Percentiles rank a stretch among this genome's conserved stretches.
phyloP scores from a whole-genome alignment of 805 yeast species.

The Saccharomycopsis sp. region DNA sequence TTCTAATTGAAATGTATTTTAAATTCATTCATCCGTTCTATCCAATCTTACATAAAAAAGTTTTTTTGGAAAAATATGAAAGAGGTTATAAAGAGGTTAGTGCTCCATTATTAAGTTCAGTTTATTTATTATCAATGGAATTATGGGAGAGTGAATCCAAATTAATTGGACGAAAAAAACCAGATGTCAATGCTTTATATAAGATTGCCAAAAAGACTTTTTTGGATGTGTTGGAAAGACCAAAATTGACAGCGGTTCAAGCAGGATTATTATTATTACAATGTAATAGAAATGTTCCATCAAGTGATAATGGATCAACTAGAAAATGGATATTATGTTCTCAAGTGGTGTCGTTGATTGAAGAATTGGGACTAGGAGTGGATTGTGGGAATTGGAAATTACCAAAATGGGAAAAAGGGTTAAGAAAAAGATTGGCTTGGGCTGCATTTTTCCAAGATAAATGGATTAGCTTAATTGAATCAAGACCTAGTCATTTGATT shows the following conservation, averaged over 20 bases:
- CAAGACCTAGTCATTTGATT: slow-evolving; percentile 75
- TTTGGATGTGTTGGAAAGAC: slow-evolving; percentile 67
- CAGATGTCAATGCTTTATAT: slow-evolving; percentile 61
- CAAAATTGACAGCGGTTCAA: slow-evolving; percentile 85
- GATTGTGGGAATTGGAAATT: slow-evolving; percentile 86
- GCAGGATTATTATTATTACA: slow-evolving; percentile 76
- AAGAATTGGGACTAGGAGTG: slow-evolving; percentile 84
- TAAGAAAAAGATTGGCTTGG: slow-evolving; percentile 87
- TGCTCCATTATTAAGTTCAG: slow-evolving; percentile 86
- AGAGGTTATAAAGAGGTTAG: slow-evolving; percentile 87
- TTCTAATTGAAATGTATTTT: slow-evolving; percentile 69
- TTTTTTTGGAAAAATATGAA: slow-evolving; percentile 81
- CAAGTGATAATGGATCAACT: slow-evolving; percentile 22
- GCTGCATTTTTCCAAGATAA: slow-evolving; percentile 89
- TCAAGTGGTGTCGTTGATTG: slow-evolving; percentile 79
- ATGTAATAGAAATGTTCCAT: slow-evolving; percentile 38
- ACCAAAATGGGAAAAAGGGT: slow-evolving; percentile 91
- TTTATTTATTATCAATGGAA: slow-evolving; percentile 77
- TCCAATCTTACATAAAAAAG: slow-evolving; percentile 85
- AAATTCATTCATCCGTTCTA: slow-evolving; percentile 82
- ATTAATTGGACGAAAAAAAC: slow-evolving; percentile 65
- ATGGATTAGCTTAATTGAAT: slow-evolving; percentile 76
- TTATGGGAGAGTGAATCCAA: slow-evolving; percentile 92
- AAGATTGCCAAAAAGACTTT: slow-evolving; percentile 58
- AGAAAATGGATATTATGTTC: slow-evolving; percentile 75